phyloP scores from a whole-genome alignment of 2,329 filamentous ascomycete genomes.

The Penicillium sp. region DNA sequence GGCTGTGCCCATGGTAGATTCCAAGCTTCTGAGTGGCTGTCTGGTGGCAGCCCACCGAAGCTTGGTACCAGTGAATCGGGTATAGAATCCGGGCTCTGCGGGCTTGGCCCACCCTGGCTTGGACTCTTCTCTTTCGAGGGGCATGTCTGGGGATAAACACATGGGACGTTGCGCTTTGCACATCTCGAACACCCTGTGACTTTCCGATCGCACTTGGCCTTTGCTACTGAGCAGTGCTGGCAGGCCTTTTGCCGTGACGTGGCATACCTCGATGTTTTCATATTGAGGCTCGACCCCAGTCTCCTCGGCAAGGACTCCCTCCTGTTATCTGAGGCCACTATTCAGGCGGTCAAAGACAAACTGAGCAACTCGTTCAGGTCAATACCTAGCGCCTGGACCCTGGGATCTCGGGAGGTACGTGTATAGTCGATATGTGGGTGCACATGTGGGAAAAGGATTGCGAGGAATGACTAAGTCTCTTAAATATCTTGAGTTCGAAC shows the following conservation, averaged over 20 bases:
- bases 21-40: background rate
- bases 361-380: background rate
- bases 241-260: slow-evolving; percentile 18
- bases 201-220: slow-evolving; percentile 18
- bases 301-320: no score
- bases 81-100: background rate
- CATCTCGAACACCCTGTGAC: slow-evolving; percentile 11
- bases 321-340: no score
- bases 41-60: background rate
- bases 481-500: no score
- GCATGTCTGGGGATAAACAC: slow-evolving; percentile 1
- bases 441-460: no score
- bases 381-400: no score
- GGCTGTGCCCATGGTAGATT: background rate
- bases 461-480: no score
- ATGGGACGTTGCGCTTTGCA: slow-evolving; percentile 6
- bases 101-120: background rate
- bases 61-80: background rate
- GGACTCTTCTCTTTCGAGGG: background rate
- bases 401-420: no score
- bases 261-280: slow-evolving; percentile 16
- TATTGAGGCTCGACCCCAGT: background rate
- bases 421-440: no score
- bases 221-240: slow-evolving; percentile 14
- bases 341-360: background rate